phyloP scores from a whole-genome alignment of 139 green algal species.

The Chlorella sp. region DNA sequence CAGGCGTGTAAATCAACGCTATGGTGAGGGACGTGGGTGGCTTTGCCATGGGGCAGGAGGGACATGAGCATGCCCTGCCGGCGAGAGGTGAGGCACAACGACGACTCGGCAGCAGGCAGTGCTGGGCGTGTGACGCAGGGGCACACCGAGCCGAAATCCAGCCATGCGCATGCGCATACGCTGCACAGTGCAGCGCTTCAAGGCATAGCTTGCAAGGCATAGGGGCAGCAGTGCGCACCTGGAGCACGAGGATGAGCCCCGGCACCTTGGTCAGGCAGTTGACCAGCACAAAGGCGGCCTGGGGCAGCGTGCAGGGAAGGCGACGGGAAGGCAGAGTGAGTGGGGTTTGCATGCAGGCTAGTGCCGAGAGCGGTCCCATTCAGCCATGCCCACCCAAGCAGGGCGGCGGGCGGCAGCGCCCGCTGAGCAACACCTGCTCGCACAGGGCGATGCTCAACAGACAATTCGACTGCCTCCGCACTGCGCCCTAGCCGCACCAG shows the following conservation, averaged over 20 bases:
- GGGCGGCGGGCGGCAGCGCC: background rate
- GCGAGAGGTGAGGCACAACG: too few relatives aligned
- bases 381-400: too few relatives aligned
- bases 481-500: constrained; percentile 47
- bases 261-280: constrained; percentile 50
- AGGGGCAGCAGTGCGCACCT: constrained; percentile 8
- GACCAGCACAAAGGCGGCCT: constrained; percentile 42
- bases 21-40: too few relatives aligned
- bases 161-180: too few relatives aligned
- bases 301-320: background rate
- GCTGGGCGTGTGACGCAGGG: too few relatives aligned
- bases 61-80: background rate
- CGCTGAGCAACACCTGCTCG: background rate
- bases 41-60: background rate
- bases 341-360: too few relatives aligned
- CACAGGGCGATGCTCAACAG: too few relatives aligned
- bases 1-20: too few relatives aligned
- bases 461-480: background rate
- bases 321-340: background rate
- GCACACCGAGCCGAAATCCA: too few relatives aligned
- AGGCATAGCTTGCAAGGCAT: background rate
- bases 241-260: constrained; percentile 46
- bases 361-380: too few relatives aligned
- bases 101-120: too few relatives aligned
- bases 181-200: background rate